Evolutionary conservation across 768 basidiomycete genomes (phyloP).

Genomic region (Hericium coralloides): DNA sequence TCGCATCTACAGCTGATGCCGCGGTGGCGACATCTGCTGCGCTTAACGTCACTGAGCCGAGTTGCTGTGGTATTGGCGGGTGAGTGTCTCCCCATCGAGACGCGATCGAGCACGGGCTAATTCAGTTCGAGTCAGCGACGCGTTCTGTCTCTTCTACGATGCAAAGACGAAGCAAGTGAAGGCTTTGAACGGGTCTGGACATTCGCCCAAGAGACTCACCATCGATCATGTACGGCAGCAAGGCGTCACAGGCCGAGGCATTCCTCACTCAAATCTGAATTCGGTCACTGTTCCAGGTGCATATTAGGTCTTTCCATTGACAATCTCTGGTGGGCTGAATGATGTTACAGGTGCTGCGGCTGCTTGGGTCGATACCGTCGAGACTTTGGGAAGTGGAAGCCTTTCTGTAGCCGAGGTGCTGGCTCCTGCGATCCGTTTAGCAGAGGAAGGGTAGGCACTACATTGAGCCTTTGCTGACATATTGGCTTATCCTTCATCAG

Average conservation of each 20-base stretch:
- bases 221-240: constrained; percentile 62
- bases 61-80: constrained; percentile 91
- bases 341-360: constrained; percentile 69
- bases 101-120: too few species aligned
- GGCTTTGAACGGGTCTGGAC: constrained; percentile 90
- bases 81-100: constrained; percentile 21
- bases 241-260: constrained; percentile 56
- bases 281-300: constrained; percentile 83
- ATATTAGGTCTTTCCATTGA: constrained; percentile 2
- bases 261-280: constrained; percentile 78
- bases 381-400: constrained; percentile 72
- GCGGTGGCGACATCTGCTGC: constrained; percentile 92
- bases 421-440: constrained; percentile 83
- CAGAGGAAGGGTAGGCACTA: constrained; percentile 69
- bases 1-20: constrained; percentile 58
- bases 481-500: constrained; percentile 27
- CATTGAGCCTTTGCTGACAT: background rate
- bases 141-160: constrained; percentile 90
- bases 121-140: constrained; percentile 44
- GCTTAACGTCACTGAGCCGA: constrained; percentile 85
- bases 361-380: constrained; percentile 89
- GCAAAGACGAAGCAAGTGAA: constrained; percentile 74
- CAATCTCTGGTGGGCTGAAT: constrained; percentile 4
- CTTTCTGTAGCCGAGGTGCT: constrained; percentile 62
- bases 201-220: constrained; percentile 69